phyloP scores from a whole-genome alignment of 2,329 filamentous ascomycete species.

The Penicillium concentricum region DNA sequence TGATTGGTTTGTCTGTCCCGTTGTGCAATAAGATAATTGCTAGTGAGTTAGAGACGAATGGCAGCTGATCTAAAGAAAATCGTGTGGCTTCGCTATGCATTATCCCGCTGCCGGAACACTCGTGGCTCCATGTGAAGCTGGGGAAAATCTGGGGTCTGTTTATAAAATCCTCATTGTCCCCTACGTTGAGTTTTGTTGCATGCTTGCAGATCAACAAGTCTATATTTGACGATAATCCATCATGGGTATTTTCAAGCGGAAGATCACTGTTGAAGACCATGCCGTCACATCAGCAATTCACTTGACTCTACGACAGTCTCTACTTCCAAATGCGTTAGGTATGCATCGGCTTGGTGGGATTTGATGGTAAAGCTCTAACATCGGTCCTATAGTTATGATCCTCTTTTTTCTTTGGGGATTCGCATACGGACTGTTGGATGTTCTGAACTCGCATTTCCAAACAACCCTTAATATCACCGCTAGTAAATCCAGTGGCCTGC shows the following conservation, averaged over 20 bases:
- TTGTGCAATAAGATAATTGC: not conserved
- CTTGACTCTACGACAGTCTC: slow-evolving; percentile 64
- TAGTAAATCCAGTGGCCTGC: slow-evolving; percentile 46
- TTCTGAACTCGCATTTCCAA: slow-evolving; percentile 51
- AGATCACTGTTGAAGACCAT: slow-evolving; percentile 36
- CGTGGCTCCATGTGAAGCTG: not conserved
- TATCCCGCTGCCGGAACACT: not conserved
- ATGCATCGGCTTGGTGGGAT: not conserved
- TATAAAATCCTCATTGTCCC: not conserved
- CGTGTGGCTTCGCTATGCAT: not conserved
- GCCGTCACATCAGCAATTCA: slow-evolving; percentile 57
- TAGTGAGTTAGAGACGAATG: not conserved
- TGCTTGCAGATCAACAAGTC: not conserved
- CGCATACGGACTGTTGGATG: slow-evolving; percentile 57
- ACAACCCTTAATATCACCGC: slow-evolving; percentile 44
- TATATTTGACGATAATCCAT: not conserved
- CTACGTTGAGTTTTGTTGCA: not conserved
- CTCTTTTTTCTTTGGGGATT: slow-evolving; percentile 66
- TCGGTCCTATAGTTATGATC: slow-evolving; percentile 52
- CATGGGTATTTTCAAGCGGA: slow-evolving; percentile 12
- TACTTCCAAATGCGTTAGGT: slow-evolving; percentile 61
- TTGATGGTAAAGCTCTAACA: not conserved
- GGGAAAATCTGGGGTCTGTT: not conserved
- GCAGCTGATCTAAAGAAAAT: not conserved
- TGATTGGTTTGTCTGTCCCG: not conserved